Evolutionary conservation across 805 yeast genomes (phyloP), one percentile per base, ranked within the genome.

Genomic region (Myxozyma melibiosi): DNA sequence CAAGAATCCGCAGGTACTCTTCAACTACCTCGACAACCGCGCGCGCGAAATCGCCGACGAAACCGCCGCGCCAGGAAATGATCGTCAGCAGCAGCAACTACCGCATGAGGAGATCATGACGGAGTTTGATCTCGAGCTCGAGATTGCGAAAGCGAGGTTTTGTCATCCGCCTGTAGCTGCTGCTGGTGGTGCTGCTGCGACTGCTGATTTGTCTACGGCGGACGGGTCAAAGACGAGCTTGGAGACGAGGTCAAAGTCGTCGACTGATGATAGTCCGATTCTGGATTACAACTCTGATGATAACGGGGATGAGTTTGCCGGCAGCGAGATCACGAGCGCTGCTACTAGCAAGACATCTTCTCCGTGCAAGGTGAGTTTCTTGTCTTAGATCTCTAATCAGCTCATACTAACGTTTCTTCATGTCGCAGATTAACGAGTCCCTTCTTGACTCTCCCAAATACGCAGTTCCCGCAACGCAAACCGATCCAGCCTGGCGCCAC

Each of bases 51-150:
- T 47, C n/a, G 43, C 20, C 31, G 13, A 22, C 34, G 49, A 51
- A 34, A 18, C n/a, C 11, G 30, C 27, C 16, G 16, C 18, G 9
- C 25, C 24, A 6, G 48, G 28, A 18, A 50, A 34, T 18, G n/a
- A n/a, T n/a, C n/a, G n/a, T n/a, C n/a, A n/a, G n/a, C n/a, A n/a
- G n/a, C n/a, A n/a, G n/a, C n/a, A n/a, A n/a, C 14, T 54, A 33
- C 5, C 37, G 11, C 18, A 7, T 16, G 38, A 35, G 4, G 38
- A 50, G 28, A 39, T 55, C 11, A 20, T 55, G 37, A 30, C 20
- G 6, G 51, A 42, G 35, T 55, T 55, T 22, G 51, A 53, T 16
- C 30, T 53, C 18, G 58, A 54, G n/a, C 16, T 54, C 14, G 58
- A 49, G 30, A 41, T 48, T n/a, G 54, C 58, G 20, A 34, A 37